These are phyloP conservation scores for Candida sanyaensis DNA, from an alignment of 1,139 yeast species.

Conservation along the genomic window DNA sequence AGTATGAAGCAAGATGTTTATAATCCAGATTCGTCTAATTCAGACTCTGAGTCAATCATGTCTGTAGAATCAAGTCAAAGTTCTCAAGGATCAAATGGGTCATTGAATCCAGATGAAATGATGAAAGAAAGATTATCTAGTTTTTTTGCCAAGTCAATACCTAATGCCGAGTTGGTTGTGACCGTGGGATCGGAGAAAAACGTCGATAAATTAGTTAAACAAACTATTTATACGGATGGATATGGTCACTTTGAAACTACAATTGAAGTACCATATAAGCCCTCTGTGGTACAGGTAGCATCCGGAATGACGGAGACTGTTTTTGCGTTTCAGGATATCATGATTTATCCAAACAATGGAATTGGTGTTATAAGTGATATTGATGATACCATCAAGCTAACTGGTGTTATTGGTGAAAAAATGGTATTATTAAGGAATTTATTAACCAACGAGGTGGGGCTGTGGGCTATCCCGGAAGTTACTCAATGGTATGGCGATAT, in stretches of 20 bases:
- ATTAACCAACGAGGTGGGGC: slow-evolving; percentile 61
- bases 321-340: slow-evolving; percentile 45
- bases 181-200: slow-evolving; percentile 49
- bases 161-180: slow-evolving; percentile 53
- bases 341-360: slow-evolving; percentile 49
- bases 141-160: slow-evolving; percentile 60
- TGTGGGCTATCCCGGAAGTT: slow-evolving; percentile 74
- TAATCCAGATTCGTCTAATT: slow-evolving; percentile 14
- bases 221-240: slow-evolving; percentile 48
- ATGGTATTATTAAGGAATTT: slow-evolving; percentile 79
- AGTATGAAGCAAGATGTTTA: slow-evolving; percentile 29
- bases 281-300: slow-evolving; percentile 48
- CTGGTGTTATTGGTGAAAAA: slow-evolving; percentile 89
- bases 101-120: slow-evolving; percentile 29
- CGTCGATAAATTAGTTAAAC: slow-evolving; percentile 20
- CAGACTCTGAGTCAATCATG: slow-evolving; percentile 20
- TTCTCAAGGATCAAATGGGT: slow-evolving; percentile 7
- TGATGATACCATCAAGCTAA: slow-evolving; percentile 88
- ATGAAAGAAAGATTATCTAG: slow-evolving; percentile 59
- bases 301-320: slow-evolving; percentile 48
- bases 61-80: slow-evolving; percentile 14
- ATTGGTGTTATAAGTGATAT: slow-evolving; percentile 85
- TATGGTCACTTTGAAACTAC: slow-evolving; percentile 60
- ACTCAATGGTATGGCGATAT: slow-evolving; percentile 62
- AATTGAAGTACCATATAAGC: slow-evolving; percentile 53